Base-by-base conservation (phyloP, 441 rosid species). In the Adansonia grandidieri region DNA sequence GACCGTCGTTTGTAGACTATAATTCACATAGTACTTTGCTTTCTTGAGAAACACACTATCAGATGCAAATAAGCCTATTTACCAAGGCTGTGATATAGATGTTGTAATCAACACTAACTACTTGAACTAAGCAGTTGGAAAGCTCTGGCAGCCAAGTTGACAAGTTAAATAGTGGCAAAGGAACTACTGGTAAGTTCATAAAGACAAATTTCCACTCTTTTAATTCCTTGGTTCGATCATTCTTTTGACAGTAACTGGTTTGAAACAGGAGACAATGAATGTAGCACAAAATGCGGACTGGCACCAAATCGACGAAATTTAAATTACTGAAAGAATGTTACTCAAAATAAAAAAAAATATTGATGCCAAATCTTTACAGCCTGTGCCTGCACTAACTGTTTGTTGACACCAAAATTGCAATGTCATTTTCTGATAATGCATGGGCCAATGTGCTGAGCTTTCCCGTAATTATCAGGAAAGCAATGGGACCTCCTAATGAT, bases 381-480 rank as follows among this genome's bases (percentile, higher is more conserved):
- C 71, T 47, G 60, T 50, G 71, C 71, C 32, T 75, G 71, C 9
- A 50, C 56, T 47, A 75, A 24, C 28, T 10, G 17, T 63, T 47
- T 28, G 50, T 48, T n/a, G 47, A 47, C 48, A 63, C 17, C 47
- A 48, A 75, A 63, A 15, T 19, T 75, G 22, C n/a, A 48, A 32
- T 9, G 9, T 6, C 71, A 28, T 63, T 28, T 50, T 48, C 45
- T 47, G 45, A 50, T 22, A 62, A 75, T n/a, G n/a, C 58, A 45
- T 24, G 28, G 71, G 3, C 15, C 61, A 24, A 28, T 45, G 7
- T 47, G 71, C 22, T 45, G 44, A 28, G 24, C 44, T 63, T 63
- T 62, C 13, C 47, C 7, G 6, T 15, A 63, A 75, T 28, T 75
- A 75, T 24, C 47, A 47, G n/a, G 47, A 51, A 48, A 28, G 14